These are phyloP conservation scores for Rutstroemia sp. DNA, from an alignment of 2,329 filamentous ascomycete genomes.

Conservation along the genomic window DNA sequence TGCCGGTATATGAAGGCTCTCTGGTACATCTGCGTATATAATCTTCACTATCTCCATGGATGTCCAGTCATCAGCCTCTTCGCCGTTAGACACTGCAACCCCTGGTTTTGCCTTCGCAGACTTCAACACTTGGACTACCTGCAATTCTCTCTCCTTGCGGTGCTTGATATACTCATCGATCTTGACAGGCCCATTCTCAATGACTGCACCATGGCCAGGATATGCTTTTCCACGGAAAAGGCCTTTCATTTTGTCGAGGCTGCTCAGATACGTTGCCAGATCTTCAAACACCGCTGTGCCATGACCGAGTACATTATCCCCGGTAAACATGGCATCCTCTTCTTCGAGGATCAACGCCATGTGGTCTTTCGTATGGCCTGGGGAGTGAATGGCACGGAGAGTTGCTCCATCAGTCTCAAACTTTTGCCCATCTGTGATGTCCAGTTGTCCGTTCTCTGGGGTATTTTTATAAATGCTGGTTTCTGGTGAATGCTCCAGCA, in stretches of 20 bases:
- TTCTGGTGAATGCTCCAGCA: slow-evolving; percentile 56
- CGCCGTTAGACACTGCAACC: slow-evolving; percentile 11
- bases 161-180: slow-evolving; percentile 81
- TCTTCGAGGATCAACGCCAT: slow-evolving; percentile 71
- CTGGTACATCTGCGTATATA: slow-evolving; percentile 75
- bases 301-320: slow-evolving; percentile 82
- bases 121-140: slow-evolving; percentile 61
- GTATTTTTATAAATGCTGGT: slow-evolving; percentile 60
- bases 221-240: slow-evolving; percentile 66
- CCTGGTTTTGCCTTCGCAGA: slow-evolving; percentile 31
- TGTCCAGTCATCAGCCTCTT: slow-evolving; percentile 45
- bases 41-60: slow-evolving; percentile 78
- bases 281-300: slow-evolving; percentile 83
- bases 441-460: slow-evolving; percentile 43
- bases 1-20: slow-evolving; percentile 68
- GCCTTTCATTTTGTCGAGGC: slow-evolving; percentile 60
- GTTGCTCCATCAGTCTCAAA: slow-evolving; percentile 55
- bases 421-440: slow-evolving; percentile 48
- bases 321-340: slow-evolving; percentile 78
- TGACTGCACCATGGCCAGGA: slow-evolving; percentile 77
- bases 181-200: slow-evolving; percentile 63
- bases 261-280: slow-evolving; percentile 59
- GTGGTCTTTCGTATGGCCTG: slow-evolving; percentile 77
- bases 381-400: slow-evolving; percentile 57
- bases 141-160: slow-evolving; percentile 69